Conservation (phyloP, 2,329 filamentous ascomycete genomes). For the Neofusicoccum ribis region DNA sequence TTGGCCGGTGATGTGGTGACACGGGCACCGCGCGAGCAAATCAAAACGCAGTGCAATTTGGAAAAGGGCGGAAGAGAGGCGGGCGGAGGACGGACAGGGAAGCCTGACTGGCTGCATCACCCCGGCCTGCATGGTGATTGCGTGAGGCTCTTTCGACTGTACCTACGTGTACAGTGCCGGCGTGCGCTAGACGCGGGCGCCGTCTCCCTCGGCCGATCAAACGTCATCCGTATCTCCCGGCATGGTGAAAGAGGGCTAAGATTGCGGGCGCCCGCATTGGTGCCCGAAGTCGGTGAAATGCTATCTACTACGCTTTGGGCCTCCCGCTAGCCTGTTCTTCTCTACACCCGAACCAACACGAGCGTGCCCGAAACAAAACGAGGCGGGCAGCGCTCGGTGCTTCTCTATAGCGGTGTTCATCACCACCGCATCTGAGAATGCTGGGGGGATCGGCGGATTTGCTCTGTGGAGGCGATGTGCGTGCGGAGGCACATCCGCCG, state of each 20-base stretch:
- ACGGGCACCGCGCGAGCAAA: neutral
- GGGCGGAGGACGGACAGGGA: neutral
- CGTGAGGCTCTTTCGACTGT: neutral
- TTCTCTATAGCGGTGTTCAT: neutral
- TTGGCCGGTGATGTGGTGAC: neutral
- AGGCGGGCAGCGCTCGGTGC: neutral
- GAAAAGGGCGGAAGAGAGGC: neutral
- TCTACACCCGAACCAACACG: neutral
- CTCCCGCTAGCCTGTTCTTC: neutral
- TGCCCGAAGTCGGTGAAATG: slow-evolving; percentile 2
- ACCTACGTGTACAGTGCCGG: neutral
- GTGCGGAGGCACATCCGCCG: neutral
- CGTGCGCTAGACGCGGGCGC: neutral
- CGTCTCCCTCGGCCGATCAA: neutral
- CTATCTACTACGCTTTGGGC: neutral
- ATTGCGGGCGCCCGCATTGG: slow-evolving; percentile 3
- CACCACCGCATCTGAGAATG: too few species aligned
- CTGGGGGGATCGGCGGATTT: neutral
- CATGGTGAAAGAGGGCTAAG: neutral
- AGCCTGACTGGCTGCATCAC: neutral
- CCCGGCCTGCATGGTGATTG: too few species aligned
- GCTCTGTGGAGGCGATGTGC: neutral
- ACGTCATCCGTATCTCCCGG: neutral
- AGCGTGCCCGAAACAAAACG: neutral
- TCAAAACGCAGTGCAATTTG: neutral